Base-by-base conservation (phyloP, 768 basidiomycete genomes). In the Harrya chromipes region DNA sequence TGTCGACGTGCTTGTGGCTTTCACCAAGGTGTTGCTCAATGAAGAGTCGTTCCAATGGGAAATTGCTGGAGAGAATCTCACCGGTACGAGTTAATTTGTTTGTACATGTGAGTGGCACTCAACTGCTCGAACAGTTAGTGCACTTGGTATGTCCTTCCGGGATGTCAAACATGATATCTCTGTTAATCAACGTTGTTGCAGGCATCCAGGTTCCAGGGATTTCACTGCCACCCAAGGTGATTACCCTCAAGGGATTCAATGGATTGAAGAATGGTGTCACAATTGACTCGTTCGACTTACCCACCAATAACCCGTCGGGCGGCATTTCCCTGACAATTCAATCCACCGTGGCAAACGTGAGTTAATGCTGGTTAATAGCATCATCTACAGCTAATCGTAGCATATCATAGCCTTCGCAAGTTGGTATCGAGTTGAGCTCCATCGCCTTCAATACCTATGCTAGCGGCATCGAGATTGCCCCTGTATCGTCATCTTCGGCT, bases 191-290 rank as follows among this genome's bases (percentile, higher is more conserved):
- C 20, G 13, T 26, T 43, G 13, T 17, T 44, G 14, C 49, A 81
- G 83, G 83, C 21, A 81, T 87, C 52, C 68, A 71, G 19, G 80
- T 87, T 26, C 54, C 79, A 27, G 79, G 76, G 1, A 79, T 89
- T 49, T 65, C 69, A 4, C 73, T 85, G 37, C 59, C 78, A 4
- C 68, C 74, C 35, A 85, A 86, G 70, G 70, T 64, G 7, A 80
- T 89, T 10, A 77, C 79, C 5, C 67, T 89, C 35, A 83, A 83
- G 54, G 87, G 85, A 12, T 83, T 89, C 70, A 83, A 87, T 61
- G 80, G 81, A 20, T 67, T 89, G 33, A 74, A 82, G 66, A 73
- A 72, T 36, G 82, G 81, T 12, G 84, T 89, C 17, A 67, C 64
- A 21, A 84, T 89, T 51, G 67, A 82, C 21, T 76, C 79, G 3